Conservation (phyloP, 495 filamentous ascomycete species). For the Aspergillus ellipticus region DNA sequence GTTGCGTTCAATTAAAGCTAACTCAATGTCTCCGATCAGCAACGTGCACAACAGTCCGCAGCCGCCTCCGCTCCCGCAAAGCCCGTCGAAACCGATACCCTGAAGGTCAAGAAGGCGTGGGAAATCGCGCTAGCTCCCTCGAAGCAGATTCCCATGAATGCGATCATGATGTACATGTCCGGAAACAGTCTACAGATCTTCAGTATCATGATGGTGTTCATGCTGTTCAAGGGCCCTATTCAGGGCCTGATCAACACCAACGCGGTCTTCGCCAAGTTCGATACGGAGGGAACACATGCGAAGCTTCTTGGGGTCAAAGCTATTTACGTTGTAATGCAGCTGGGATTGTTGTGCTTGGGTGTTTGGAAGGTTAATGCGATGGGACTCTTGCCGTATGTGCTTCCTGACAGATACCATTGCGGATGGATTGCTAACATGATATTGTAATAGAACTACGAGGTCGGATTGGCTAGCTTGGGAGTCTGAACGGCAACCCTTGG, state of each 20-base stretch:
- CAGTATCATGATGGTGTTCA: constrained; percentile 99
- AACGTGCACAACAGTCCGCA: constrained; percentile 37
- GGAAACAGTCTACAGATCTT: constrained; percentile 98
- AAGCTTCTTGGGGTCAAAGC: constrained; percentile 77
- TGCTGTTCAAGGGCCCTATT: constrained; percentile 96
- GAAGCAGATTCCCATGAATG: constrained; percentile 96
- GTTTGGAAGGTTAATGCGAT: constrained; percentile 97
- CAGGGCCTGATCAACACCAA: constrained; percentile 77
- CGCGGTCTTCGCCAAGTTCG: constrained; percentile 79
- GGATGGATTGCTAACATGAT: constrained; percentile 16
- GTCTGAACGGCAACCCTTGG: constrained; percentile 68
- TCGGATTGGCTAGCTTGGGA: constrained; percentile 98
- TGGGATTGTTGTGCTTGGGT: constrained; percentile 76
- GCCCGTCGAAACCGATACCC: constrained; percentile 79
- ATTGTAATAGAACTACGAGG: constrained; percentile 67
- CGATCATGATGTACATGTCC: constrained; percentile 99
- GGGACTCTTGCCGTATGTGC: constrained; percentile 84
- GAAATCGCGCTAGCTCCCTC: constrained; percentile 92
- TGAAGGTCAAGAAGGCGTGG: constrained; percentile 99
- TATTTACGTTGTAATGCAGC: constrained; percentile 82
- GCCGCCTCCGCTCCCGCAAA: constrained; percentile 28
- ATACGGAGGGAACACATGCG: constrained; percentile 70
- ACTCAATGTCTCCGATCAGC: constrained; percentile 16
- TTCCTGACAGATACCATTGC: neutral
- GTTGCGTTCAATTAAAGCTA: constrained; percentile 6